Conservation (phyloP, 2,329 filamentous ascomycete genomes). For the Claviceps sp. region DNA sequence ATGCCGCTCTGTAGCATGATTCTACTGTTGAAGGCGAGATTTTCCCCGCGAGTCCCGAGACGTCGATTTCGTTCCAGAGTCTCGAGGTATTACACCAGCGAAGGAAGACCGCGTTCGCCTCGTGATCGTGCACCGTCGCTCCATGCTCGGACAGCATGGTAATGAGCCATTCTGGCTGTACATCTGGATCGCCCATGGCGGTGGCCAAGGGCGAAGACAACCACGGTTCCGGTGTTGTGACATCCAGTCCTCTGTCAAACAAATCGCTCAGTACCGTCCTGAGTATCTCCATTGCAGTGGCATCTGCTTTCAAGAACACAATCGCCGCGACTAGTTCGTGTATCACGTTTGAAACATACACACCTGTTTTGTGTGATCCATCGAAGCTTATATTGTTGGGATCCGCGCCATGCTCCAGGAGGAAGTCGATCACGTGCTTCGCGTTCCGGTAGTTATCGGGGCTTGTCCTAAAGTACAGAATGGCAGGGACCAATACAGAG, state of each 20-base stretch:
- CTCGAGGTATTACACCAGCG: background rate
- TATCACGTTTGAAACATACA: background rate
- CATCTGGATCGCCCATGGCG: background rate
- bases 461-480: background rate
- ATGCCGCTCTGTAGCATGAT: background rate
- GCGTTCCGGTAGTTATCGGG: background rate
- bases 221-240: background rate
- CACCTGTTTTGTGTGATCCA: background rate
- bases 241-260: background rate
- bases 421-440: background rate
- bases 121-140: background rate
- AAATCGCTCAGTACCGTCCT: background rate
- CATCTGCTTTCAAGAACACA: background rate
- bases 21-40: background rate
- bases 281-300: background rate
- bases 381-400: background rate
- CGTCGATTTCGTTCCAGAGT: background rate
- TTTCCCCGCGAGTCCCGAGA: background rate
- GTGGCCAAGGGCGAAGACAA: background rate
- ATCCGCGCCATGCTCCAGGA: background rate
- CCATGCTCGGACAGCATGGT: background rate
- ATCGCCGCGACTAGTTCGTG: background rate
- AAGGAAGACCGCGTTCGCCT: background rate
- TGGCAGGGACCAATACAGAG: background rate
- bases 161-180: constrained; percentile 1